Evolutionary conservation across 345 rosid genomes (phyloP), one percentile per base, ranked within the genome.

Genomic region (Moricandia arvensis): DNA sequence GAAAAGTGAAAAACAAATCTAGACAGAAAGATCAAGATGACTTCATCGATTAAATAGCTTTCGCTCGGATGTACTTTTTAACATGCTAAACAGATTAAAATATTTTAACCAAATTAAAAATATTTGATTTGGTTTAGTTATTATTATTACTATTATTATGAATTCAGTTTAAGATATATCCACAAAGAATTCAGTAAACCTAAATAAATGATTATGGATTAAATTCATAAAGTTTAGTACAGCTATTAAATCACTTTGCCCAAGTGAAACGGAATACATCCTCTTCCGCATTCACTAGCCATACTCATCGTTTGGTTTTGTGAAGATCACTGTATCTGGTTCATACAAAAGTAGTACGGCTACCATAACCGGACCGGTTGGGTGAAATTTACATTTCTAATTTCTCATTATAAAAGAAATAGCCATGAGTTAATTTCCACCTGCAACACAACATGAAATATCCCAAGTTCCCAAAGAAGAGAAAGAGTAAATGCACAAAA

Each of bases 401-500:
- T 10, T 59, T 59, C 18, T 59, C 21, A 13, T 29, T 12, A 30
- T 58, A 26, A 59, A 59, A 7, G 6, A 59, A 30, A 30, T 7
- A 59, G n/a, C 63, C 15, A 24, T 57, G 37, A 24, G 64, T 69
- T 69, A 24, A 57, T 13, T 24, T 58, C 27, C 43, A 9, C 55
- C 74, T 27, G 66, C 15, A 5, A 11, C 4, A 58, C 21, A n/a
- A 49, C 21, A 18, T 49, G 55, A 15, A 49, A 15, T 49, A 49
- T 8, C 6, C 8, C 55, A 49, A 15, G 55, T 49, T 49, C 55
- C 55, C 55, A 49, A 49, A 66, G 15, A 8, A 61, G 34, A 13
- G 10, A 11, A 17, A 29, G 7, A 57, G 29, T 75, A 68, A 75
- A 75, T 68, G 79, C 74, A 60, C 63, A 75, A 30, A 68, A 68